Percentiles rank a stretch among this genome's conserved stretches.
Evolutionary conservation across 228 moss, liverwort and hornwort species (phyloP).

Genomic region (Sphagnum fallax): DNA sequence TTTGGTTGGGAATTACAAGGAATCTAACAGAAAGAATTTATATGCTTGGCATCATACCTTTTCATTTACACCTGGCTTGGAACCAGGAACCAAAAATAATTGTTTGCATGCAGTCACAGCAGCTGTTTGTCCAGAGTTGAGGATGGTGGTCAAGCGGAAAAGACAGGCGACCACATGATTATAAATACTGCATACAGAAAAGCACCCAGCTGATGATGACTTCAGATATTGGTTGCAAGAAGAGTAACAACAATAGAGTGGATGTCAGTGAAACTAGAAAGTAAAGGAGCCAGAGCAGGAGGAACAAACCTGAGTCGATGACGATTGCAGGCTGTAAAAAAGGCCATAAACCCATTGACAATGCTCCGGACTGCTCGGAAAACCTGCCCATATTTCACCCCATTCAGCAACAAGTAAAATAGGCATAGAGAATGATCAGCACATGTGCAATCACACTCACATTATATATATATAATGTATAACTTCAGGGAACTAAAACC

Average conservation of each 20-base stretch:
- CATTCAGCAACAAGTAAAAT: background rate
- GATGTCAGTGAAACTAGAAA: background rate
- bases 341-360: conserved; percentile 72
- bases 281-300: background rate
- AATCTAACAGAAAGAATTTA: background rate
- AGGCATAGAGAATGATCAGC: background rate
- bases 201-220: background rate
- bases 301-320: conserved; percentile 70
- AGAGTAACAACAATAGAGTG: background rate
- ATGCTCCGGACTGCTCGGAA: conserved; percentile 77
- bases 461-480: too few relatives aligned
- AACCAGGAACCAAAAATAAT: conserved; percentile 41
- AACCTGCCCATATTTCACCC: conserved; percentile 29
- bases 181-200: conserved; percentile 59
- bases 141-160: conserved; percentile 49
- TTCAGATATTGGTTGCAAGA: background rate
- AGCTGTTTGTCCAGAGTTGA: conserved; percentile 57
- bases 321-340: conserved; percentile 75
- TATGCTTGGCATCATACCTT: conserved; percentile 11
- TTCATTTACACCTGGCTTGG: conserved; percentile 22
- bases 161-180: conserved; percentile 72
- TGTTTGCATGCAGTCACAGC: conserved; percentile 54
- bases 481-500: too few relatives aligned
- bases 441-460: background rate
- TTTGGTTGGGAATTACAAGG: background rate